Evolutionary conservation across 2,329 filamentous ascomycete species (phyloP), one percentile per base, ranked within the genome.

Genomic region (Xylariaceae sp.): DNA sequence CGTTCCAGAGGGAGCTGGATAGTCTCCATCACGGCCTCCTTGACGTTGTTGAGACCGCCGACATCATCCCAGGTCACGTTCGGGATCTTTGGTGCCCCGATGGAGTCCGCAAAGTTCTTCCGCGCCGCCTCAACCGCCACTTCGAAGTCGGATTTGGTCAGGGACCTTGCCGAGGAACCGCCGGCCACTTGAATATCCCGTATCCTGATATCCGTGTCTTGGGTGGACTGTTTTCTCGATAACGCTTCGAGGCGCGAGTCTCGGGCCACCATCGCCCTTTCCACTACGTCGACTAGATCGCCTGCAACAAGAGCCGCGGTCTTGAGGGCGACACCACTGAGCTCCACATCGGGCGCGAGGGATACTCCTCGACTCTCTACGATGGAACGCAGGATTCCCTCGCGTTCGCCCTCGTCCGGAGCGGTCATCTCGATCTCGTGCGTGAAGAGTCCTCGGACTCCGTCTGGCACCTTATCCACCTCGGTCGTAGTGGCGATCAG

Each of bases 1-100:
- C 89, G 76, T 46, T 94, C 87, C 1, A 97, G 75, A 0, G 90
- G 92, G 24, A 97, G 72, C 60, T 96, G 90, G 38, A 97, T 97
- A 0, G 92, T 97, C 62, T 97, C 92, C 60, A 88, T 86, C 37
- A 97, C 84, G n/a, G 90, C 89, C 51, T 95, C 88, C 68, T 97
- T 97, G 60, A 97, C 89, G 53, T 95, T 88, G 19, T 84, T 81
- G 21, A 97, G 73, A 34, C 92, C 90, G 61, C 90, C 90, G 14
- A 98, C 90, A 60, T 98, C 90, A 51, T 90, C 84, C 90, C 90
- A 98, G 15, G 83, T 83, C 5, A 98, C 92, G 47, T 95, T 96
- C 5, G 90, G 92, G 46, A 97, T 97, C 73, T 97, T 97, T 2
- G 92, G 92, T 4, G 92, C 92, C 16, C 92, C 92, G 48, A 98